Conservation (phyloP, 1,139 yeast species). For the Lodderomyces pseudojiufengensis region DNA sequence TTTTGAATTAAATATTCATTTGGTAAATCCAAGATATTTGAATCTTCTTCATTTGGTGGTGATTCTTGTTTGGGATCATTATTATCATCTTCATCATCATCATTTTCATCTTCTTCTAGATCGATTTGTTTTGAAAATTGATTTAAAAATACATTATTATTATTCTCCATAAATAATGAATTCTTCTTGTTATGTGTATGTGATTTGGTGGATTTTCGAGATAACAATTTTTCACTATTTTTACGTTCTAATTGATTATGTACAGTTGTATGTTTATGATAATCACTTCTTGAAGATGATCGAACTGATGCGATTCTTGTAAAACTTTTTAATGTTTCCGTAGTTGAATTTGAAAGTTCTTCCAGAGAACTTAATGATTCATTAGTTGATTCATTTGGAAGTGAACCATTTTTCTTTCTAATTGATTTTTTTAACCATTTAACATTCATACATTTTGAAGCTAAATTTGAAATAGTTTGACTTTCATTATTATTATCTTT, state of each 20-base stretch:
- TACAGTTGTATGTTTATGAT: conserved; percentile 32
- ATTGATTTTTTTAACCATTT: conserved; percentile 45
- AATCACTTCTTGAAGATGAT: conserved; percentile 34
- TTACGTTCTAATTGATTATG: conserved; percentile 21
- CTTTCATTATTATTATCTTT: conserved; percentile 18
- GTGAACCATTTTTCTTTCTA: background rate
- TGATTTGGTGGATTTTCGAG: background rate
- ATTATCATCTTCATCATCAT: background rate
- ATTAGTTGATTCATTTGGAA: conserved; percentile 13
- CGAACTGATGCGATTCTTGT: conserved; percentile 38
- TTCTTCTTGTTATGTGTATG: conserved; percentile 4
- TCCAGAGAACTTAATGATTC: background rate
- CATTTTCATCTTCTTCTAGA: background rate
- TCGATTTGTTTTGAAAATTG: conserved; percentile 9
- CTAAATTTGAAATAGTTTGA: conserved; percentile 52
- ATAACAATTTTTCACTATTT: conserved; percentile 8
- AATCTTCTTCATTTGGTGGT: conserved; percentile 3
- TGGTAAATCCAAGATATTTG: conserved; percentile 33
- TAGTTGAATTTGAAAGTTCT: conserved; percentile 5
- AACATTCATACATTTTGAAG: conserved; percentile 58
- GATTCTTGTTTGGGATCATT: background rate
- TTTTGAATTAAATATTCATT: conserved; percentile 27
- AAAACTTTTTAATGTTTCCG: conserved; percentile 8
- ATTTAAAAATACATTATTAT: conserved; percentile 21
- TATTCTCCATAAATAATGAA: conserved; percentile 15